These are phyloP conservation scores for Magnaporthiopsis poae DNA, from an alignment of 2,329 filamentous ascomycete species.

Conservation along the genomic window DNA sequence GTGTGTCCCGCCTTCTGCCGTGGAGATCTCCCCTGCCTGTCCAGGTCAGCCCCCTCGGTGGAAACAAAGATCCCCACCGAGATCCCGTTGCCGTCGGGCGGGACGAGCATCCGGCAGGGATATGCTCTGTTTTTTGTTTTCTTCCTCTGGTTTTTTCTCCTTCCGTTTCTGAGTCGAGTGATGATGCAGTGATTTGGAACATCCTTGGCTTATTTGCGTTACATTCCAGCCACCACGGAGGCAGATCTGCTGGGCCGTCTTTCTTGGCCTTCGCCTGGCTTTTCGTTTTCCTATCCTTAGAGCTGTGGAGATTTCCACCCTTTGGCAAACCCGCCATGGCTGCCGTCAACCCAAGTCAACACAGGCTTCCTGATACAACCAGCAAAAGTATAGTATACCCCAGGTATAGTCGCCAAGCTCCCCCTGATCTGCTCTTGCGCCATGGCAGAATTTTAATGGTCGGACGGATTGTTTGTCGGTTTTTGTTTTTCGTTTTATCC, in stretches of 20 bases:
- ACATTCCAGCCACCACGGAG: background rate
- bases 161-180: background rate
- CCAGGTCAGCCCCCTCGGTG: background rate
- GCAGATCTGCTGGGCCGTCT: no score
- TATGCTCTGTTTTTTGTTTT: background rate
- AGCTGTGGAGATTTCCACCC: no score
- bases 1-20: background rate
- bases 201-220: background rate
- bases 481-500: background rate
- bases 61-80: background rate
- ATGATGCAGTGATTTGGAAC: background rate
- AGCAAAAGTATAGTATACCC: background rate
- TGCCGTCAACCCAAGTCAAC: no score
- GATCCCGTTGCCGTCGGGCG: background rate
- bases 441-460: background rate
- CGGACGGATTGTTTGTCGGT: background rate
- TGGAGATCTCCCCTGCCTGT: background rate
- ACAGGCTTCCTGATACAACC: background rate
- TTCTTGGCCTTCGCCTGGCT: no score
- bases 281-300: no score
- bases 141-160: background rate
- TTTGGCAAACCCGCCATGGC: no score
- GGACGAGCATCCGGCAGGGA: background rate
- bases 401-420: background rate
- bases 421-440: background rate